phyloP scores from a whole-genome alignment of 2,329 filamentous ascomycete species.

The Sarocladiaceae sp. region DNA sequence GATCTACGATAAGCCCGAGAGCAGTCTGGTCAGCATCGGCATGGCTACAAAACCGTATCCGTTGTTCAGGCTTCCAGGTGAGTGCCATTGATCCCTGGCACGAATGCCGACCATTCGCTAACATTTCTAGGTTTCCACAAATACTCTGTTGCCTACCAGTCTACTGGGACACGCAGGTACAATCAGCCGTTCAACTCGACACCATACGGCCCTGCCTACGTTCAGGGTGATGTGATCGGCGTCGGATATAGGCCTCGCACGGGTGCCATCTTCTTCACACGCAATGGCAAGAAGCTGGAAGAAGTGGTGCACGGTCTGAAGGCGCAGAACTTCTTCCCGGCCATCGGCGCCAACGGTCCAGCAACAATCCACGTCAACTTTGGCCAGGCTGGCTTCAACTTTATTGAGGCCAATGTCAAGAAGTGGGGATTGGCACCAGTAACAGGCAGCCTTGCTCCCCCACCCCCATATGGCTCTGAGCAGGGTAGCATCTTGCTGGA shows the following conservation, averaged over 20 bases:
- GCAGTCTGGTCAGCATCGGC: conserved; percentile 81
- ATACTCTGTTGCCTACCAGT: conserved; percentile 86
- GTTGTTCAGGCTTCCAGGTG: conserved; percentile 88
- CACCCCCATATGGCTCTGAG: conserved; percentile 94
- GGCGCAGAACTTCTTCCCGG: conserved; percentile 94
- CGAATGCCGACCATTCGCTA: background rate
- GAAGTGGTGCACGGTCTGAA: conserved; percentile 92
- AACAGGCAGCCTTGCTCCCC: conserved; percentile 90
- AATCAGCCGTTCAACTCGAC: conserved; percentile 87
- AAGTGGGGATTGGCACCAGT: conserved; percentile 98
- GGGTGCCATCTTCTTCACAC: conserved; percentile 94
- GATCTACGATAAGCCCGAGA: conserved; percentile 95
- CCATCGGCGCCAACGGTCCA: conserved; percentile 92
- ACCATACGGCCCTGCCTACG: conserved; percentile 75
- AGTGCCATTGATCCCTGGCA: conserved; percentile 21
- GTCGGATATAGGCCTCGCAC: conserved; percentile 93
- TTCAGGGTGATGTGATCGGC: conserved; percentile 93
- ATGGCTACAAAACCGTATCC: conserved; percentile 97
- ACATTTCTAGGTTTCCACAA: conserved; percentile 70
- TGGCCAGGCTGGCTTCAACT: conserved; percentile 95
- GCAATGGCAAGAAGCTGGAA: conserved; percentile 95
- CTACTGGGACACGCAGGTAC: conserved; percentile 77
- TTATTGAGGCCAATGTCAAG: conserved; percentile 99
- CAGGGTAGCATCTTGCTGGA: conserved; percentile 95
- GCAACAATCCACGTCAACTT: conserved; percentile 95